Percentiles rank a stretch among this genome's conserved stretches.
phyloP scores from a whole-genome alignment of 2,329 filamentous ascomycete genomes.

The Aspergillus eucalypticola region DNA sequence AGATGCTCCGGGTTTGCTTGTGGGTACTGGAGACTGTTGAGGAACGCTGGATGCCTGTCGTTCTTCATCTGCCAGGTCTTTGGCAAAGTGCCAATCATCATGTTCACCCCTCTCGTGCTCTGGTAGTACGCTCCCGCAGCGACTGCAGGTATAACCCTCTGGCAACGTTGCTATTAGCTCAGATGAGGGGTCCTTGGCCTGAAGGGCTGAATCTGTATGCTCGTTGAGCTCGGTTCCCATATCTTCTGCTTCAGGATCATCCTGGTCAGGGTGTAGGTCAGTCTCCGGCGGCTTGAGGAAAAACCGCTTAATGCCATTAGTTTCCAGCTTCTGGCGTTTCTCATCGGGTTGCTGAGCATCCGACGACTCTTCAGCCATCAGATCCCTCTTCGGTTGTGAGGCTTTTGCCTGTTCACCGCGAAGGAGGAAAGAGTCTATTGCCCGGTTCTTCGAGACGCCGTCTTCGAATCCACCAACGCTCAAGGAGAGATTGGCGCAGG shows the following conservation, averaged over 20 bases:
- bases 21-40: conserved; percentile 17
- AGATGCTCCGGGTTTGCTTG: conserved; percentile 17
- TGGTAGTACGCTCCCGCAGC: conserved; percentile 65
- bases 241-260: background rate
- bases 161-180: background rate
- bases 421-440: conserved; percentile 83
- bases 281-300: conserved; percentile 48
- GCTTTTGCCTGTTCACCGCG: conserved; percentile 60
- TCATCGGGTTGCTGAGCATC: conserved; percentile 24
- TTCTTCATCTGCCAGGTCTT: conserved; percentile 73
- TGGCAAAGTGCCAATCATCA: conserved; percentile 91
- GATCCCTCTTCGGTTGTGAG: conserved; percentile 29
- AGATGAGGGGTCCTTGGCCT: background rate
- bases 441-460: conserved; percentile 76
- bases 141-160: conserved; percentile 56
- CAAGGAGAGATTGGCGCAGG: conserved; percentile 84
- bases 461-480: conserved; percentile 93
- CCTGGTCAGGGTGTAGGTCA: conserved; percentile 12
- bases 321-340: conserved; percentile 53
- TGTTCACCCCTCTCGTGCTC: conserved; percentile 69
- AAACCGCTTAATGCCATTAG: conserved; percentile 59
- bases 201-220: background rate
- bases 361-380: conserved; percentile 13
- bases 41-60: conserved; percentile 36
- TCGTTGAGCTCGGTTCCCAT: background rate